phyloP scores from a whole-genome alignment of 2,329 filamentous ascomycete genomes.

The Neurospora sp. region DNA sequence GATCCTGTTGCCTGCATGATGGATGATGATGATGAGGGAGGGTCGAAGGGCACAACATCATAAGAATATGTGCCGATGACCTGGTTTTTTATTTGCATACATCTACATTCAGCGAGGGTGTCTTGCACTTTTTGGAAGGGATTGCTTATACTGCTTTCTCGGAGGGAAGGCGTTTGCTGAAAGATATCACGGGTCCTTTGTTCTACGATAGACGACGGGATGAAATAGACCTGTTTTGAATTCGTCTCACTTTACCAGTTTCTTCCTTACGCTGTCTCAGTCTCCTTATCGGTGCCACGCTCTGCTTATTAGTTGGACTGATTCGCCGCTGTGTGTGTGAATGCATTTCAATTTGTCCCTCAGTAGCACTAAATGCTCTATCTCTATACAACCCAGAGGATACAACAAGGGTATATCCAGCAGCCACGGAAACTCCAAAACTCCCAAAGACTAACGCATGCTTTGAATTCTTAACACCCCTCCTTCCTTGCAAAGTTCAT shows the following conservation, averaged over 20 bases:
- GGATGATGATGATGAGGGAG: background rate
- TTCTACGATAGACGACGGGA: conserved; percentile 2
- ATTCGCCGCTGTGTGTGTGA: background rate
- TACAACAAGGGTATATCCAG: background rate
- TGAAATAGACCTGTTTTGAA: conserved; percentile 11
- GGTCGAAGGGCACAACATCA: background rate
- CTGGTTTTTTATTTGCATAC: background rate
- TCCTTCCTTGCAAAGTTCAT: background rate
- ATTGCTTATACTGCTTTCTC: background rate
- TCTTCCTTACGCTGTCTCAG: background rate
- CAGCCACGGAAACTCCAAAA: background rate
- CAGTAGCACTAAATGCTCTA: background rate
- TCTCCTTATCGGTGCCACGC: background rate
- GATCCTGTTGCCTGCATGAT: background rate
- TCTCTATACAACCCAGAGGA: background rate
- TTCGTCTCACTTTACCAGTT: background rate
- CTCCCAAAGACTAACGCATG: background rate
- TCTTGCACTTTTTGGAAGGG: background rate
- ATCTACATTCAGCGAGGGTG: background rate
- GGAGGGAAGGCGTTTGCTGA: background rate
- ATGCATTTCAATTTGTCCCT: background rate
- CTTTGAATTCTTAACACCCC: background rate
- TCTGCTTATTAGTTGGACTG: background rate
- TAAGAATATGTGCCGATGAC: background rate
- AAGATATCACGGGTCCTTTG: background rate